Conservation (phyloP, 2,329 filamentous ascomycete genomes). For the Dothiorella sarmentorum region DNA sequence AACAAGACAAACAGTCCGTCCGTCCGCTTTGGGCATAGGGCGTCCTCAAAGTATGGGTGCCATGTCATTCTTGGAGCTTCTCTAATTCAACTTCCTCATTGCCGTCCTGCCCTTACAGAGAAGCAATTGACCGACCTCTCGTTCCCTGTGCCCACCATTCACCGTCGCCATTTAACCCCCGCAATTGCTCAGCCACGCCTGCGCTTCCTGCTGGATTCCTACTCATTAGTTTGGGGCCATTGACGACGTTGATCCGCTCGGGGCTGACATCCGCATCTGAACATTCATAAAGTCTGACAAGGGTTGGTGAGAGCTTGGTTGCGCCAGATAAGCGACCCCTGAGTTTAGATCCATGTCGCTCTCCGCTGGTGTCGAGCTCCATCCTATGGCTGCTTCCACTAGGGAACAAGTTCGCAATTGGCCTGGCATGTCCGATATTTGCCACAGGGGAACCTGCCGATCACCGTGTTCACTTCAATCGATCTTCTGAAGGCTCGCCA, state of each 20-base stretch:
- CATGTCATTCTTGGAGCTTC: conserved; percentile 1
- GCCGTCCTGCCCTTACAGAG: neutral
- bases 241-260: neutral
- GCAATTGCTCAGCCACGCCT: neutral
- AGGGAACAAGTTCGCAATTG: neutral
- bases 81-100: conserved; percentile 5
- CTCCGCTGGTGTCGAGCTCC: neutral
- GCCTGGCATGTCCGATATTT: neutral
- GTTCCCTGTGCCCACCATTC: too few relatives aligned
- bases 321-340: conserved; percentile 6
- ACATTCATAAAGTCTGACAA: neutral
- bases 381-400: neutral
- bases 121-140: neutral
- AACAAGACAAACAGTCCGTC: conserved; percentile 6
- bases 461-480: neutral
- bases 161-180: too few relatives aligned
- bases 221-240: neutral
- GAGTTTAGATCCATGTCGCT: neutral
- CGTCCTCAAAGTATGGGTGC: neutral
- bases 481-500: neutral
- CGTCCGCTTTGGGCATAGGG: neutral
- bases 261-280: conserved; percentile 7
- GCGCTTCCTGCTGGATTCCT: neutral
- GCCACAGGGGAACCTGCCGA: neutral
- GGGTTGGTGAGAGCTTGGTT: neutral